Conservation (phyloP, 2,329 filamentous ascomycete genomes). For the Diplodia sapinea region DNA sequence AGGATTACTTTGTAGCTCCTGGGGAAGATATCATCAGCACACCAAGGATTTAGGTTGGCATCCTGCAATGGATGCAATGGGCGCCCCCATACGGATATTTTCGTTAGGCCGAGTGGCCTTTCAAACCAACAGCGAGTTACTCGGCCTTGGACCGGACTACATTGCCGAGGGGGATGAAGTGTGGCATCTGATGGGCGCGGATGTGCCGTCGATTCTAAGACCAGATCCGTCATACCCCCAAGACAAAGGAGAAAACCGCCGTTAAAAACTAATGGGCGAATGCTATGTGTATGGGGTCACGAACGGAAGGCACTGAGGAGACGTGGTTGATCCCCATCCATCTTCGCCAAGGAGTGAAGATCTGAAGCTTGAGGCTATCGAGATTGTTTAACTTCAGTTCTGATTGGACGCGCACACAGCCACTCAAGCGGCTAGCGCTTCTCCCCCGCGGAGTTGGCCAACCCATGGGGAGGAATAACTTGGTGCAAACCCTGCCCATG, state of each 20-base stretch:
- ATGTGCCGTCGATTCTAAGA: neutral
- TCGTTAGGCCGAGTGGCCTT: neutral
- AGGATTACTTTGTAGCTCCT: no score
- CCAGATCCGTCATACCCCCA: neutral
- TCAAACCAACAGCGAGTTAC: neutral
- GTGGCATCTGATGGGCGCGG: neutral
- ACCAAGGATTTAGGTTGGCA: no score
- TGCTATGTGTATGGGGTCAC: constrained; percentile 1
- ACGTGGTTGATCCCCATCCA: no score
- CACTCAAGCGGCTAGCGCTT: no score
- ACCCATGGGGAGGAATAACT: no score
- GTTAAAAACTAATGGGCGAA: neutral
- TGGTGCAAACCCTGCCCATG: no score
- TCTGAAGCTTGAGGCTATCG: neutral
- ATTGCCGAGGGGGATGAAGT: neutral
- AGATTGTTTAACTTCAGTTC: neutral
- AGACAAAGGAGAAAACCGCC: neutral
- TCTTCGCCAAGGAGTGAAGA: neutral
- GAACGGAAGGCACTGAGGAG: neutral
- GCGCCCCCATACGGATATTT: neutral
- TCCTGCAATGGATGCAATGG: neutral
- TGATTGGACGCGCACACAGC: no score
- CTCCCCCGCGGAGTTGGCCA: no score
- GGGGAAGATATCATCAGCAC: no score
- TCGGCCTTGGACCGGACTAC: neutral